These are phyloP conservation scores for Forsythia viridissima DNA, from an alignment of 257 asterid genomes.

Conservation along the genomic window DNA sequence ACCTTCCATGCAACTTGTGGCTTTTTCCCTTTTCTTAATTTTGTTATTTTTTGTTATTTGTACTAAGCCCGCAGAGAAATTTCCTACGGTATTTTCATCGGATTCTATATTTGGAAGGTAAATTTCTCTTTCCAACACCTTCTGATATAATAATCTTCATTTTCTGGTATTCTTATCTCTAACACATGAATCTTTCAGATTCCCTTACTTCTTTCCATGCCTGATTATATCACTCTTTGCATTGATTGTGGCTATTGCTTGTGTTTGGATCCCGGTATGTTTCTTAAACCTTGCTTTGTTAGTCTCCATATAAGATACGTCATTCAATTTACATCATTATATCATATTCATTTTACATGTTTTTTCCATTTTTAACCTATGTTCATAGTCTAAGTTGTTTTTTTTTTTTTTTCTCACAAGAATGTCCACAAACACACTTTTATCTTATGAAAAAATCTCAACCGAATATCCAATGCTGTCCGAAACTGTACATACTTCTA, in stretches of 20 bases:
- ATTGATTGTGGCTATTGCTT: constrained; percentile 40
- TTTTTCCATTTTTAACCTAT: neutral
- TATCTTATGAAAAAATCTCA: no score
- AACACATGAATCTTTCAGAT: constrained; percentile 37
- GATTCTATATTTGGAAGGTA: constrained; percentile 69
- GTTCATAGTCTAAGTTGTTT: neutral
- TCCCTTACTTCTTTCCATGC: constrained; percentile 81
- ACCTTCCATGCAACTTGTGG: neutral
- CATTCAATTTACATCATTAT: neutral
- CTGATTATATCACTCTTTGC: constrained; percentile 54
- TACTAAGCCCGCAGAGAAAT: constrained; percentile 77
- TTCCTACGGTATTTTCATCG: constrained; percentile 55
- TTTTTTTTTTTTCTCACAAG: neutral
- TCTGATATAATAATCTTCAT: neutral
- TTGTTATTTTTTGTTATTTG: constrained; percentile 19
- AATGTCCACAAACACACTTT: neutral
- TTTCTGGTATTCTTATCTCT: neutral
- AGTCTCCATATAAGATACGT: no score
- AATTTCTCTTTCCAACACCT: neutral
- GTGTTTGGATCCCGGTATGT: constrained; percentile 78
- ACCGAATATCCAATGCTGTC: no score
- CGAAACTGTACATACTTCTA: no score
- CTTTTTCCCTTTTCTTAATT: neutral
- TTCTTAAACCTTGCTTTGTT: constrained; percentile 11
- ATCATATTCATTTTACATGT: neutral